A percentile compares a stretch with the other conserved stretches of the same genome.
phyloP scores from a whole-genome alignment of 2,329 filamentous ascomycete genomes.

The Ophiostoma piceae region DNA sequence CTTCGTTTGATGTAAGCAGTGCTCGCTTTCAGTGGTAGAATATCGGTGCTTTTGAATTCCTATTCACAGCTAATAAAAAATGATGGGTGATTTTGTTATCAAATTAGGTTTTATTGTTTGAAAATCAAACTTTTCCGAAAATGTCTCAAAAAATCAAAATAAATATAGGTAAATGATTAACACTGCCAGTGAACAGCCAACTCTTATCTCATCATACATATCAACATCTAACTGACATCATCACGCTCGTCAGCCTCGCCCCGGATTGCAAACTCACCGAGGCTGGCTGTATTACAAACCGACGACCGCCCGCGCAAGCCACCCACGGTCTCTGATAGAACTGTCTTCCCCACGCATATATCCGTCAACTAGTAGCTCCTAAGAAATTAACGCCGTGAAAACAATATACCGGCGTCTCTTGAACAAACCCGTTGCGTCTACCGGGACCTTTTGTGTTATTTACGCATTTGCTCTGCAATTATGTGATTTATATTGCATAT shows the following conservation, averaged over 20 bases:
- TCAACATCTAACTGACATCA: background rate
- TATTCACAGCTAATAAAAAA: no score
- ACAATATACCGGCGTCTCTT: background rate
- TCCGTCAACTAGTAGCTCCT: background rate
- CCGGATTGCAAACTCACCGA: background rate
- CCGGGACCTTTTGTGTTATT: background rate
- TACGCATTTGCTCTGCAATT: background rate
- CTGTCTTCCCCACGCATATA: background rate
- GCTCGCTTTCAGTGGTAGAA: no score
- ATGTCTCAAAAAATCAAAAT: no score
- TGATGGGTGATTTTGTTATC: no score
- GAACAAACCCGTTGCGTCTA: background rate
- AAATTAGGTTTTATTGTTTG: no score
- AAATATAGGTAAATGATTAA: no score
- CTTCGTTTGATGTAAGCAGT: no score
- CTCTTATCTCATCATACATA: background rate
- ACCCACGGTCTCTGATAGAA: background rate
- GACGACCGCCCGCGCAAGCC: background rate
- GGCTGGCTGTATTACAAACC: background rate
- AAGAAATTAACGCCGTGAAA: background rate
- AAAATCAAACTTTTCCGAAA: no score
- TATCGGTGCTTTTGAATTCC: no score
- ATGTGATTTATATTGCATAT: background rate
- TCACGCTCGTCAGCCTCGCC: constrained; percentile 5
- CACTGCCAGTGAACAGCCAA: no score